phyloP scores from a whole-genome alignment of 2,329 filamentous ascomycete species.

The Beauveria australis region DNA sequence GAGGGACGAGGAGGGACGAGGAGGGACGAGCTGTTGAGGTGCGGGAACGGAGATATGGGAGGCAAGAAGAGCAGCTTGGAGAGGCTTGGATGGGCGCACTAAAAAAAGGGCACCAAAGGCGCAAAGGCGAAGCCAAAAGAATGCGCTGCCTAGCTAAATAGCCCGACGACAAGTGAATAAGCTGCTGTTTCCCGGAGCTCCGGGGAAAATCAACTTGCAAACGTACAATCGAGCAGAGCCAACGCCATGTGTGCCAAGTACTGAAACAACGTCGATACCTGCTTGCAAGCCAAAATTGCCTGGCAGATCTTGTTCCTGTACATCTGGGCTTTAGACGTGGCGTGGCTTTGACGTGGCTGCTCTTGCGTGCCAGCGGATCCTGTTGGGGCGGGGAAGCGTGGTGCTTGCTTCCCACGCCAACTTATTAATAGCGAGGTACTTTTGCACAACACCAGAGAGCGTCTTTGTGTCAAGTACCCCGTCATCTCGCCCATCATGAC shows the following conservation, averaged over 20 bases:
- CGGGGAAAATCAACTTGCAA: not conserved
- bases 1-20: not conserved
- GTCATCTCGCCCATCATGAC: not conserved
- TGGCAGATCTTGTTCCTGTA: not conserved
- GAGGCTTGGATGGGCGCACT: not conserved
- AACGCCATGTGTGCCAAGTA: not conserved
- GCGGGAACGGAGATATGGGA: constrained; percentile 8
- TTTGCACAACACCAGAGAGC: too few species aligned
- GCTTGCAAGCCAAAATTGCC: not conserved
- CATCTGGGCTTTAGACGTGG: not conserved
- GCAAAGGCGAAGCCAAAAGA: not conserved
- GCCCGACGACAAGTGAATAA: not conserved
- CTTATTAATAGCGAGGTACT: not conserved
- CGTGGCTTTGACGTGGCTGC: not conserved
- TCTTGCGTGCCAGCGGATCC: not conserved
- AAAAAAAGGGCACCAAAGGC: not conserved
- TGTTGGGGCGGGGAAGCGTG: constrained; percentile 7
- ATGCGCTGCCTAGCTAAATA: not conserved
- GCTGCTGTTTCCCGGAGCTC: not conserved
- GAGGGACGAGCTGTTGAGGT: constrained; percentile 4
- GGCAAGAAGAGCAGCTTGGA: not conserved
- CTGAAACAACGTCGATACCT: not conserved
- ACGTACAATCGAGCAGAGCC: too few species aligned
- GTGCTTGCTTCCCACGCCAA: not conserved
- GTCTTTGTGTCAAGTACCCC: not conserved